Percentiles rank a stretch among this genome's conserved stretches.
These are phyloP conservation scores for Russula sp. DNA, from an alignment of 768 basidiomycete genomes.

Conservation along the genomic window DNA sequence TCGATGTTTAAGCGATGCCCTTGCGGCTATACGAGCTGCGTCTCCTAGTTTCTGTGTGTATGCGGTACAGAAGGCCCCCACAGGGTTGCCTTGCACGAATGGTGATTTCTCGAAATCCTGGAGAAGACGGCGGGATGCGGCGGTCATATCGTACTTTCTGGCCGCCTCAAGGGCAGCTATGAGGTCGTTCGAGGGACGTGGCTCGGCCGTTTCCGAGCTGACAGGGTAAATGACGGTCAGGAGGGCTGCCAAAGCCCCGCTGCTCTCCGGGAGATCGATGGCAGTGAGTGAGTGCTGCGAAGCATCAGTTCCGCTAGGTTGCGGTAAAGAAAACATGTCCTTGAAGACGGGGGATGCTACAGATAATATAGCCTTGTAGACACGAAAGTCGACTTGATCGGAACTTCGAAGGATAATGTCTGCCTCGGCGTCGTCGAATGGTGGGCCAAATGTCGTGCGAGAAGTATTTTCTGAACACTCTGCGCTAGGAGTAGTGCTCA, in stretches of 20 bases:
- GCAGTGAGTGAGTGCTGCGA: no score
- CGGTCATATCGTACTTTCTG: not conserved
- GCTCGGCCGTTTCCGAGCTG: not conserved
- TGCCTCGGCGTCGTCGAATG: not conserved
- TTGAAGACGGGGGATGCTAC: slow-evolving; percentile 9
- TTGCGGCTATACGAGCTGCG: not conserved
- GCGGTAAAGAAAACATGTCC: not conserved
- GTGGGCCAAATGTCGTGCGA: not conserved
- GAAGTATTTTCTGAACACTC: not conserved
- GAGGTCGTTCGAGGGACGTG: not conserved
- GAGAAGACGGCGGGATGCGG: not conserved
- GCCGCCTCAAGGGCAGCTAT: not conserved
- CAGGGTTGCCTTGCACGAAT: not conserved
- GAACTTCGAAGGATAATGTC: slow-evolving; percentile 5
- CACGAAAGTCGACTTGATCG: not conserved
- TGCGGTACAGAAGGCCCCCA: not conserved
- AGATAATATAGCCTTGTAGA: slow-evolving; percentile 1
- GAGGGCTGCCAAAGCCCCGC: not conserved
- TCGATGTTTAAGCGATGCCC: not conserved
- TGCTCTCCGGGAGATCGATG: not conserved
- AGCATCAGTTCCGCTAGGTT: not conserved
- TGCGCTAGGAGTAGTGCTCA: not conserved
- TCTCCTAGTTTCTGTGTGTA: not conserved
- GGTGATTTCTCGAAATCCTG: not conserved
- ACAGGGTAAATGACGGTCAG: not conserved